A percentile compares a stretch with the other conserved stretches of the same genome.
Evolutionary conservation across 768 basidiomycete genomes (phyloP).

Genomic region (Russula sp.): DNA sequence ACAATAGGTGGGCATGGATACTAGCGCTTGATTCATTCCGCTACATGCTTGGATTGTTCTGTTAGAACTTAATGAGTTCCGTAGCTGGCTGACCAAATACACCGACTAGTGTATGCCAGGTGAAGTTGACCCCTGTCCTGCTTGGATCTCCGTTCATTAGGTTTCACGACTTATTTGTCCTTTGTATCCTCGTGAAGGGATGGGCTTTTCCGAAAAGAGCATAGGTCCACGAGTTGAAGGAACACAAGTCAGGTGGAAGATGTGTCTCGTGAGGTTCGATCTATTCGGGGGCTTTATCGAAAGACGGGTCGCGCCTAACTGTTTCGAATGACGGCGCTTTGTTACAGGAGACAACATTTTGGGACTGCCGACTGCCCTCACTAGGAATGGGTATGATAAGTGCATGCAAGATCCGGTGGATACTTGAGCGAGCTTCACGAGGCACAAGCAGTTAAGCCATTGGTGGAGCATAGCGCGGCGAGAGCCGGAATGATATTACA

Average conservation of each 20-base stretch:
- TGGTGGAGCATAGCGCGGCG: not conserved
- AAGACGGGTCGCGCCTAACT: not conserved
- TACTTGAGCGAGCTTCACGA: not conserved
- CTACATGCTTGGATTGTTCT: not conserved
- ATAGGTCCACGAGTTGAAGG: not conserved
- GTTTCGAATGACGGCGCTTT: not conserved
- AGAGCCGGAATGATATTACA: not conserved
- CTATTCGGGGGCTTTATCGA: not conserved
- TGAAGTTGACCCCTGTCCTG: not conserved
- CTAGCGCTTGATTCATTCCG: not conserved
- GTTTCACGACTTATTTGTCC: not conserved
- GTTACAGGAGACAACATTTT: not conserved
- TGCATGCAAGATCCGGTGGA: not conserved
- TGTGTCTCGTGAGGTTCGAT: not conserved
- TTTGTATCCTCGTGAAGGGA: not conserved
- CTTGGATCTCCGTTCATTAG: not conserved
- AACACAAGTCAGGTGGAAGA: not conserved
- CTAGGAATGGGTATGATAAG: not conserved
- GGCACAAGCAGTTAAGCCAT: no score
- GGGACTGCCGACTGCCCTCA: not conserved
- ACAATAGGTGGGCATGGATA: not conserved
- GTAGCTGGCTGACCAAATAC: not conserved
- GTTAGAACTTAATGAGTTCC: not conserved
- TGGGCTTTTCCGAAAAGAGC: not conserved
- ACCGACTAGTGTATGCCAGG: not conserved